These are phyloP conservation scores for Petasospora rhodanensis DNA, from an alignment of 1,139 yeast species.

Conservation along the genomic window DNA sequence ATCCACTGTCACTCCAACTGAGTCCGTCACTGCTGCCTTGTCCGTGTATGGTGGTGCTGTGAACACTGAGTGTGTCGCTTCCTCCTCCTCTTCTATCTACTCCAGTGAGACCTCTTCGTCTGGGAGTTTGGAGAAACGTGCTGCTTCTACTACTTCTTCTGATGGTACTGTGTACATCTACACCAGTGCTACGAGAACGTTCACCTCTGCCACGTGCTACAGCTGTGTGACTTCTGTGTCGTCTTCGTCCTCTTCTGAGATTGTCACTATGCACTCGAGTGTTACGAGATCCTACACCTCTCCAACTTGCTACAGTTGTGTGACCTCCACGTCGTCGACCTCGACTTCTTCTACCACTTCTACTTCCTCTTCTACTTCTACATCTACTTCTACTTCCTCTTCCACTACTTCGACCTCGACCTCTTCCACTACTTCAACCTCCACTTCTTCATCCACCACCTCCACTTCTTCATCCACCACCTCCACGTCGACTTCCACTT, in stretches of 20 bases:
- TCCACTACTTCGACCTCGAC: constrained; percentile 1
- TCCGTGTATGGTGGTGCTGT: constrained; percentile 2
- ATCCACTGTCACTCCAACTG: constrained; percentile 6
- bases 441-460: neutral
- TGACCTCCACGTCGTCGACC: too few relatives aligned
- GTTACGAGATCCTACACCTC: neutral
- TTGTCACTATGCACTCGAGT: neutral
- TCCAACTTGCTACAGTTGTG: too few relatives aligned
- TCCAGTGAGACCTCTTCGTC: neutral
- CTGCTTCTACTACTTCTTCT: too few relatives aligned
- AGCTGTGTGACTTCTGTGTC: constrained; percentile 1
- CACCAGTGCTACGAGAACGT: neutral
- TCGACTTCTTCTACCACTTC: neutral
- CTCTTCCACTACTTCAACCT: constrained; percentile 1
- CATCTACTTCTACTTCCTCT: constrained; percentile 1
- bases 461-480: neutral
- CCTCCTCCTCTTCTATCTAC: constrained; percentile 1
- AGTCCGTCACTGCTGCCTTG: constrained; percentile 4
- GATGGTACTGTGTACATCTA: neutral
- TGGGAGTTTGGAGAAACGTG: too few relatives aligned
- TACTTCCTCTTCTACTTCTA: constrained; percentile 1
- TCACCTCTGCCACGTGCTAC: neutral
- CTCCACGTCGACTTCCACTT: constrained; percentile 1
- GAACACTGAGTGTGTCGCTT: neutral
- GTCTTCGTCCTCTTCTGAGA: neutral